A percentile compares a stretch with the other conserved stretches of the same genome.
Evolutionary conservation across 192 early-diverging fungal species (phyloP).

Genomic region (Phycomyces blakesleeanus): DNA sequence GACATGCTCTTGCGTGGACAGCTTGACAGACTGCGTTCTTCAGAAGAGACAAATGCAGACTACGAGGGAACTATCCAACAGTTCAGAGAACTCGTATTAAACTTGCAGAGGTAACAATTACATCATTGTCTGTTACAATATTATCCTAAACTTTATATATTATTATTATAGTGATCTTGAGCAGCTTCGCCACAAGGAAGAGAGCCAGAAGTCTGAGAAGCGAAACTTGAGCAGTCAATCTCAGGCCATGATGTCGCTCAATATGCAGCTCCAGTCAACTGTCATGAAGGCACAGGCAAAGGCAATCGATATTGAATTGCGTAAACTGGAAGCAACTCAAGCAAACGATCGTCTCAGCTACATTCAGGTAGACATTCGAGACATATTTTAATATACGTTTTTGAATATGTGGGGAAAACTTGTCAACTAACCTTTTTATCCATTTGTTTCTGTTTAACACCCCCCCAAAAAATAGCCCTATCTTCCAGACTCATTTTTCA

Average conservation of each 20-base stretch:
- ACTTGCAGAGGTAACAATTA: conserved; percentile 59
- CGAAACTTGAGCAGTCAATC: conserved; percentile 59
- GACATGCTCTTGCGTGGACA: conserved; percentile 64
- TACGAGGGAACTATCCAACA: conserved; percentile 82
- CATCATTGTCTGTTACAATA: too few relatives aligned
- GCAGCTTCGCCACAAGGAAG: conserved; percentile 63
- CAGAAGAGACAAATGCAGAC: conserved; percentile 82
- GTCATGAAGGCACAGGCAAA: conserved; percentile 83
- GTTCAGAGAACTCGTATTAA: conserved; percentile 79
- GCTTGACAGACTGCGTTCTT: conserved; percentile 49
- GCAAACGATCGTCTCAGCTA: conserved; percentile 67
- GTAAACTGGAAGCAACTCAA: conserved; percentile 82
- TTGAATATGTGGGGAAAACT: too few relatives aligned
- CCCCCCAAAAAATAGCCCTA: conserved; percentile 53
- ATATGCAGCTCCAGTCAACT: conserved; percentile 75
- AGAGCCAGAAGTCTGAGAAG: conserved; percentile 54
- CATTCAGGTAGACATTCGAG: conserved; percentile 34
- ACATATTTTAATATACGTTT: too few relatives aligned
- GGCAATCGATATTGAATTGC: conserved; percentile 86
- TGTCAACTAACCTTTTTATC: neutral
- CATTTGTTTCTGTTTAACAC: conserved; percentile 27
- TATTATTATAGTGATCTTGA: conserved; percentile 55
- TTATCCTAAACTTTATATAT: conserved; percentile 16
- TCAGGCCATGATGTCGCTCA: conserved; percentile 79
- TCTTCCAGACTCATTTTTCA: conserved; percentile 81